Percentiles rank a stretch among this genome's conserved stretches.
Conservation (phyloP, 495 filamentous ascomycete species). For the Pseudoneurospora amorphoporcata region DNA sequence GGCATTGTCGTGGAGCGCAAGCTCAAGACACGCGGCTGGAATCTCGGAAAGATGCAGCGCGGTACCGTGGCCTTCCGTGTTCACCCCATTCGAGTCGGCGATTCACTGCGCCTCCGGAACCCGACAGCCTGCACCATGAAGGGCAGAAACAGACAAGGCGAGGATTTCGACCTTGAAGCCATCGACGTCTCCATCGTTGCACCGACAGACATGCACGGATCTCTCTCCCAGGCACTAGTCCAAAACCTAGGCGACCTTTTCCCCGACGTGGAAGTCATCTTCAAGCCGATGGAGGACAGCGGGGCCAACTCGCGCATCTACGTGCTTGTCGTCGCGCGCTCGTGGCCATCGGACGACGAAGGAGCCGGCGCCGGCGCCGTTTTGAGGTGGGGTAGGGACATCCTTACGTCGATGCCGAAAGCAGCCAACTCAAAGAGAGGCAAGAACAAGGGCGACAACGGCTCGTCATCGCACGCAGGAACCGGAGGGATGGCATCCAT, state of each 20-base stretch:
- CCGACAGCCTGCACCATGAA: constrained; percentile 13
- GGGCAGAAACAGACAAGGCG: constrained; percentile 1
- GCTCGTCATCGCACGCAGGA: not conserved
- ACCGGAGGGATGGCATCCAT: constrained; percentile 10
- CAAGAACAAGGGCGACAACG: constrained; percentile 5
- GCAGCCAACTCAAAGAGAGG: constrained; percentile 30
- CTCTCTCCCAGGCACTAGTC: constrained; percentile 27
- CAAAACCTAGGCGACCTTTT: constrained; percentile 28
- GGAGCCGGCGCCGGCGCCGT: constrained; percentile 15
- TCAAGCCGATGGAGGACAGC: constrained; percentile 47
- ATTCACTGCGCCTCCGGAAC: constrained; percentile 36
- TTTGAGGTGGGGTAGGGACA: constrained; percentile 57
- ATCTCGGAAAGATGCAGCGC: constrained; percentile 40
- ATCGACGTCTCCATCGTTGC: constrained; percentile 52
- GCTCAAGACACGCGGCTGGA: constrained; percentile 59
- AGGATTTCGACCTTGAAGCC: constrained; percentile 33
- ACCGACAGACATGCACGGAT: constrained; percentile 33
- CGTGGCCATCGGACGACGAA: constrained; percentile 9
- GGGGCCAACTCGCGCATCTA: constrained; percentile 53
- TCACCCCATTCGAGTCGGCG: constrained; percentile 36
- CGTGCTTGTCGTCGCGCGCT: constrained; percentile 62
- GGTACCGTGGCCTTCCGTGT: constrained; percentile 53
- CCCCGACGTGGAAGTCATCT: constrained; percentile 37
- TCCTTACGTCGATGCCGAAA: constrained; percentile 44
- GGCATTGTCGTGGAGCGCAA: constrained; percentile 45